phyloP scores from a whole-genome alignment of 2,329 filamentous ascomycete species.

The Penicillium sp. region DNA sequence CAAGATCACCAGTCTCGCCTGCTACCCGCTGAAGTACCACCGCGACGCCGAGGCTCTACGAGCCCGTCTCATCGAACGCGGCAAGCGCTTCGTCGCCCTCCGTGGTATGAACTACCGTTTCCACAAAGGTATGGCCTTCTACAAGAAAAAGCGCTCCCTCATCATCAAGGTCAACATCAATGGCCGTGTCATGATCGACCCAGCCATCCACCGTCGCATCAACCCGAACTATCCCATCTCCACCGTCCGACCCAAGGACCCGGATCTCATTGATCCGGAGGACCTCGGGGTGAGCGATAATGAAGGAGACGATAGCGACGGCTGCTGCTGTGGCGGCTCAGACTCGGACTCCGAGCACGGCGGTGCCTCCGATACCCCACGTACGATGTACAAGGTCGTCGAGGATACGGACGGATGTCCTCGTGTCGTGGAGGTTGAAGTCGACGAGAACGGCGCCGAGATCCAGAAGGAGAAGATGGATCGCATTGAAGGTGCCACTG shows the following conservation, averaged over 20 bases:
- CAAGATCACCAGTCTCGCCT: slow-evolving; percentile 75
- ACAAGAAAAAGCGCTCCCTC: slow-evolving; percentile 69
- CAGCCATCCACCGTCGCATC: slow-evolving; percentile 75
- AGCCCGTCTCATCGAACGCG: slow-evolving; percentile 69
- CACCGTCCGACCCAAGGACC: slow-evolving; percentile 68
- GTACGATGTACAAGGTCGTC: slow-evolving; percentile 53
- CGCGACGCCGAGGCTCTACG: slow-evolving; percentile 65
- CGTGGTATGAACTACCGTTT: slow-evolving; percentile 78
- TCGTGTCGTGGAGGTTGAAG: slow-evolving; percentile 54
- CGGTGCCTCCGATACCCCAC: slow-evolving; percentile 34
- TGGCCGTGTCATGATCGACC: slow-evolving; percentile 84
- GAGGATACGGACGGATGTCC: slow-evolving; percentile 53
- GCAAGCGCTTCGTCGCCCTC: slow-evolving; percentile 79
- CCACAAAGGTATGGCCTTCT: slow-evolving; percentile 80
- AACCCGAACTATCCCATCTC: slow-evolving; percentile 83
- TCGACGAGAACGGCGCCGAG: slow-evolving; percentile 56
- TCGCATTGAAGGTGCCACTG: slow-evolving; percentile 44
- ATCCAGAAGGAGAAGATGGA: slow-evolving; percentile 59
- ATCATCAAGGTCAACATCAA: slow-evolving; percentile 80
- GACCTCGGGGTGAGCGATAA: slow-evolving; percentile 20
- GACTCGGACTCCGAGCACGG: slow-evolving; percentile 42
- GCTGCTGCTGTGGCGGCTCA: slow-evolving; percentile 39
- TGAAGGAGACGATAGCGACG: slow-evolving; percentile 40
- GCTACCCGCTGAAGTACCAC: slow-evolving; percentile 78
- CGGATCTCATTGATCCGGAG: slow-evolving; percentile 55